Evolutionary conservation across 768 basidiomycete genomes (phyloP).

Genomic region (Tulasnella sp.): DNA sequence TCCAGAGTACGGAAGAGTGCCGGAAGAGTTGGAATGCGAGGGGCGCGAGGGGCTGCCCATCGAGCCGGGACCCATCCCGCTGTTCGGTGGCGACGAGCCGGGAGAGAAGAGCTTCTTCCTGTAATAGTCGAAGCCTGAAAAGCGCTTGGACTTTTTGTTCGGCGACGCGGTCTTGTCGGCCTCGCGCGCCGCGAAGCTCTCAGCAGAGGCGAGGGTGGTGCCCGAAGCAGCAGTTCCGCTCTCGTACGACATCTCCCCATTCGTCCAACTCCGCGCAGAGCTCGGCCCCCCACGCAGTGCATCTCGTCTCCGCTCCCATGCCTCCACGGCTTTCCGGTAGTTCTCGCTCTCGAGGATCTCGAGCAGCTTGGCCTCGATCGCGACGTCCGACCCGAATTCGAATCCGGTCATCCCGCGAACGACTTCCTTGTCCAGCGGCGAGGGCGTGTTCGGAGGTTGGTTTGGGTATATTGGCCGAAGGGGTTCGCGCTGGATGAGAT

Average conservation of each 20-base stretch:
- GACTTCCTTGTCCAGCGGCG: slow-evolving; percentile 86
- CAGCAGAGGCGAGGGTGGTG: slow-evolving; percentile 24
- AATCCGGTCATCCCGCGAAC: slow-evolving; percentile 93
- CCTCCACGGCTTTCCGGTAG: slow-evolving; percentile 71
- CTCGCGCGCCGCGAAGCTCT: slow-evolving; percentile 25
- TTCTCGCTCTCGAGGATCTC: slow-evolving; percentile 75
- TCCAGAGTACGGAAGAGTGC: slow-evolving; percentile 31
- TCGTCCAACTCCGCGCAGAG: slow-evolving; percentile 31
- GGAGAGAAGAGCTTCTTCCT: slow-evolving; percentile 79
- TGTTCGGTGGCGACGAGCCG: slow-evolving; percentile 45
- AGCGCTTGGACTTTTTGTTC: slow-evolving; percentile 75
- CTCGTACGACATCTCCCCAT: slow-evolving; percentile 33
- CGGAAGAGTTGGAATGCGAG: slow-evolving; percentile 32
- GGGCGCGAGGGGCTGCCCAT: slow-evolving; percentile 46
- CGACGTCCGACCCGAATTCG: slow-evolving; percentile 89
- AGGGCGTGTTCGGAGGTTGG: slow-evolving; percentile 45
- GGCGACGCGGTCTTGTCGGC: slow-evolving; percentile 44
- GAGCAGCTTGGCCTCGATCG: slow-evolving; percentile 75
- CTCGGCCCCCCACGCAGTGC: slow-evolving; percentile 35
- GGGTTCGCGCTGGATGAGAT: slow-evolving; percentile 87
- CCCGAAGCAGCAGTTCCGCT: slow-evolving; percentile 15
- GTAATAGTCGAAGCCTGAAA: slow-evolving; percentile 93
- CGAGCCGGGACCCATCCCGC: slow-evolving; percentile 53
- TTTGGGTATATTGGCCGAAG: slow-evolving; percentile 52
- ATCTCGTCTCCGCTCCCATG: slow-evolving; percentile 67